Base-by-base conservation (phyloP, 2,329 filamentous ascomycete species). In the Apiospora saccharicola region DNA sequence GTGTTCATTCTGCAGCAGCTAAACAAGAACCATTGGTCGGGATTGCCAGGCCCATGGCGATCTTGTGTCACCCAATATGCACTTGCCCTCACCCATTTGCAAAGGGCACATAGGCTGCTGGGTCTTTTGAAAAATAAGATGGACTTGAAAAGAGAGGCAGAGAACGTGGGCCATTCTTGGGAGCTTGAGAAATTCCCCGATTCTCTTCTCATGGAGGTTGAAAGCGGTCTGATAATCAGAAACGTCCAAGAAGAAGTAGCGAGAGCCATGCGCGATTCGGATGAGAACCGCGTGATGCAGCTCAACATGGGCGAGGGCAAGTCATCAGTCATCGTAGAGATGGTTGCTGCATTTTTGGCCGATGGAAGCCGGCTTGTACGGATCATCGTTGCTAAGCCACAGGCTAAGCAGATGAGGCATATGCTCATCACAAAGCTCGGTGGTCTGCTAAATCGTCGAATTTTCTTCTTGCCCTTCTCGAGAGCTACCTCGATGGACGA, bases 301-400 rank as follows among this genome's bases (percentile, higher is more conserved):
- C 79, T 85, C 0, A 74, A 74, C 16, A 70, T 87, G 43, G 86
- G 92, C 0, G 87, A 92, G 76, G 92, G 91, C 0, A 94, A 93
- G 74, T 90, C 90, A 0, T 92, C 91, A 0, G 88, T 93, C 1
- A 93, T 95, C 68, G 85, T 92, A 0, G 92, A 91, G 0, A 90
- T 93, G 49, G 87, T 92, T 0, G 88, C 88, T 0, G 81, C 87
- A 0, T 80, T 83, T 0, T 78, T 92, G 0, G 88, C 89, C 0
- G 82, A 93, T 67, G 82, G 83, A 0, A 76, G 79, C 0, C 83
- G 79, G 4, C 80, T 93, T 0, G 87, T 89, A 0, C 82, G 90
- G 3, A 85, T 93, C 0, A 79, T 93, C 1, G 89, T 92, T 0
- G 85, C 87, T 0, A 92, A 91, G 73, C 85, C 91, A 0, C 86